phyloP scores from a whole-genome alignment of 1,139 yeast species.

The Zygotorulaspora mrakii region DNA sequence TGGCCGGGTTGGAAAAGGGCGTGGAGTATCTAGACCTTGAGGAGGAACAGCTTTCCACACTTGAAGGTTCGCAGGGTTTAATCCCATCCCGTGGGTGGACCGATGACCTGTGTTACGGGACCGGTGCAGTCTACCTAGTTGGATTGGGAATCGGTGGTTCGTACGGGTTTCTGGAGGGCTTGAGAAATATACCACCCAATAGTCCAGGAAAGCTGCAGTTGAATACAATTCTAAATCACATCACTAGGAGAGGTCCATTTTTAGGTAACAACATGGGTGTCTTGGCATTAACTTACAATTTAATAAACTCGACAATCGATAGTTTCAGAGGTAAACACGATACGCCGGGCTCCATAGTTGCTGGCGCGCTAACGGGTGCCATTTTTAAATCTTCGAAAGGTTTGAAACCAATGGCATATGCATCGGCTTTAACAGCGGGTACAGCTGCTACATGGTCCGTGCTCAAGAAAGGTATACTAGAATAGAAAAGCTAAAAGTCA shows the following conservation, averaged over 20 bases:
- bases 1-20: conserved; percentile 87
- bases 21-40: conserved; percentile 88
- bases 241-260: conserved; percentile 94
- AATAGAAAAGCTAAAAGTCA: conserved; percentile 14
- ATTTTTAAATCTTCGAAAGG: conserved; percentile 85
- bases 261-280: conserved; percentile 95
- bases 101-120: conserved; percentile 95
- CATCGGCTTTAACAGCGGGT: conserved; percentile 79
- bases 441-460: conserved; percentile 96
- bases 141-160: conserved; percentile 85
- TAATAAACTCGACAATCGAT: conserved; percentile 77
- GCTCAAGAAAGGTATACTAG: conserved; percentile 45
- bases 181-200: conserved; percentile 66
- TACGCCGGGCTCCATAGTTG: conserved; percentile 71
- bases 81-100: conserved; percentile 96
- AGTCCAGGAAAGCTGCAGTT: conserved; percentile 73
- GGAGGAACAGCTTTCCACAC: conserved; percentile 65
- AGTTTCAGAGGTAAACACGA: conserved; percentile 85
- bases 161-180: conserved; percentile 83
- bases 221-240: conserved; percentile 84
- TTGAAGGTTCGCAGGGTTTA: conserved; percentile 86
- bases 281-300: conserved; percentile 80
- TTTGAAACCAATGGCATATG: conserved; percentile 78
- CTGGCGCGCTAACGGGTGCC: conserved; percentile 94
- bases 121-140: conserved; percentile 86